Percentiles rank a stretch among this genome's conserved stretches.
phyloP scores from a whole-genome alignment of 2,329 filamentous ascomycete species.

The Sclerotinia borealis region DNA sequence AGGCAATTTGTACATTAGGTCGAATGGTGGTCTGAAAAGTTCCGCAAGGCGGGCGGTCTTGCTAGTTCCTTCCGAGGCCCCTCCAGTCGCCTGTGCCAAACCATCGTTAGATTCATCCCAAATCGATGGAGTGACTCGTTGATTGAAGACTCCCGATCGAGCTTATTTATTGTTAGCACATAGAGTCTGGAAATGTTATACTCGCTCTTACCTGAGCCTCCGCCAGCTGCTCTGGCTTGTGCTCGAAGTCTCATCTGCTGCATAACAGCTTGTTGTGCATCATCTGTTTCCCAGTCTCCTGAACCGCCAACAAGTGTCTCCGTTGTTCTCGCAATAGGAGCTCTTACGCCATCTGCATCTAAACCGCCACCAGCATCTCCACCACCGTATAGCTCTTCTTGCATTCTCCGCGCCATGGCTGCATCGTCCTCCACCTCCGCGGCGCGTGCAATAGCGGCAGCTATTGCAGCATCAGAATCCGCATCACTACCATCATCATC shows the following conservation, averaged over 20 bases:
- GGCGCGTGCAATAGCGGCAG: conserved; percentile 37
- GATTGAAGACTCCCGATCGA: conserved; percentile 64
- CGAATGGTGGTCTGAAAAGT: conserved; percentile 86
- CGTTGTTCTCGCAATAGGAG: conserved; percentile 84
- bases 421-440: conserved; percentile 80
- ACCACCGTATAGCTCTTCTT: conserved; percentile 80
- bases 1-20: conserved; percentile 72
- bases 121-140: conserved; percentile 45
- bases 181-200: conserved; percentile 3
- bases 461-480: conserved; percentile 22
- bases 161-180: conserved; percentile 26
- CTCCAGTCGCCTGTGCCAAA: conserved; percentile 56
- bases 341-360: conserved; percentile 63
- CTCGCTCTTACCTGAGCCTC: conserved; percentile 19
- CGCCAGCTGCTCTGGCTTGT: conserved; percentile 17
- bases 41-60: conserved; percentile 80
- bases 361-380: conserved; percentile 38
- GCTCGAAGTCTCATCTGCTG: conserved; percentile 33
- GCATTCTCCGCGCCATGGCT: conserved; percentile 82
- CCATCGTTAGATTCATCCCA: conserved; percentile 40
- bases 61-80: conserved; percentile 56
- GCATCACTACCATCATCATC: conserved; percentile 37
- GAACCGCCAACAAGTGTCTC: conserved; percentile 82
- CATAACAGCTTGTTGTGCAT: conserved; percentile 28
- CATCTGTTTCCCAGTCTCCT: conserved; percentile 42